Evolutionary conservation across 139 green algal species (phyloP).

Genomic region (Closterium sp.): DNA sequence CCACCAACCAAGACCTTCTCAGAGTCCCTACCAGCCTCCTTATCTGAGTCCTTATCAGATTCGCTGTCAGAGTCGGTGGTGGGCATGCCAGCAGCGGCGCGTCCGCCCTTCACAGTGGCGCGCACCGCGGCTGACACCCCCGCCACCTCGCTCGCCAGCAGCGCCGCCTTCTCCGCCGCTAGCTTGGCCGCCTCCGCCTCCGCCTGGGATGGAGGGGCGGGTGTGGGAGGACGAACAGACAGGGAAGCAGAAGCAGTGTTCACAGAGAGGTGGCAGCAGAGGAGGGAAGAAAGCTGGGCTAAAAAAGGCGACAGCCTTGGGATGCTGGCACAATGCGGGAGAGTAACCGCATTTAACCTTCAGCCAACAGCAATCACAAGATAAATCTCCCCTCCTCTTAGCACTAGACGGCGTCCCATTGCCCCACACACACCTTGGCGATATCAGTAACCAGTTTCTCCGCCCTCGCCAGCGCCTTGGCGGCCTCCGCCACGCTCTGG

Average conservation of each 20-base stretch:
- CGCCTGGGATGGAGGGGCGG: neutral
- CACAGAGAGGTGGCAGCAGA: neutral
- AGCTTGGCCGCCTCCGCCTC: neutral
- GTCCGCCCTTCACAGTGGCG: neutral
- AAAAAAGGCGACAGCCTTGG: too few relatives aligned
- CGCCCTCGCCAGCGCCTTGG: constrained; percentile 33
- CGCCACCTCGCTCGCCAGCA: neutral
- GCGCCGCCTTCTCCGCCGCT: neutral
- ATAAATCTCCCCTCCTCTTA: too few relatives aligned
- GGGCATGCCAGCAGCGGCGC: neutral
- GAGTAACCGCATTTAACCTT: too few relatives aligned
- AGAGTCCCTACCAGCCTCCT: too few relatives aligned
- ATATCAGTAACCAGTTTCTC: constrained; percentile 32
- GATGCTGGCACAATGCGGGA: too few relatives aligned
- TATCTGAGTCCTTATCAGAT: neutral
- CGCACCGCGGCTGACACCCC: neutral
- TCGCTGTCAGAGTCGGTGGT: neutral
- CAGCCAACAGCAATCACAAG: too few relatives aligned
- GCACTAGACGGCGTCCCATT: neutral
- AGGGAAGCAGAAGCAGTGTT: too few relatives aligned
- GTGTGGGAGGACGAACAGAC: too few relatives aligned
- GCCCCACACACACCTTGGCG: neutral
- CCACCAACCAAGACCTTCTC: neutral
- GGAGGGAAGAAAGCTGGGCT: too few relatives aligned
- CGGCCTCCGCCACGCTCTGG: constrained; percentile 17